Evolutionary conservation across 1,284 basidiomycete species (phyloP), one percentile per base, ranked within the genome.

Genomic region (Apiotrichum brassicae): DNA sequence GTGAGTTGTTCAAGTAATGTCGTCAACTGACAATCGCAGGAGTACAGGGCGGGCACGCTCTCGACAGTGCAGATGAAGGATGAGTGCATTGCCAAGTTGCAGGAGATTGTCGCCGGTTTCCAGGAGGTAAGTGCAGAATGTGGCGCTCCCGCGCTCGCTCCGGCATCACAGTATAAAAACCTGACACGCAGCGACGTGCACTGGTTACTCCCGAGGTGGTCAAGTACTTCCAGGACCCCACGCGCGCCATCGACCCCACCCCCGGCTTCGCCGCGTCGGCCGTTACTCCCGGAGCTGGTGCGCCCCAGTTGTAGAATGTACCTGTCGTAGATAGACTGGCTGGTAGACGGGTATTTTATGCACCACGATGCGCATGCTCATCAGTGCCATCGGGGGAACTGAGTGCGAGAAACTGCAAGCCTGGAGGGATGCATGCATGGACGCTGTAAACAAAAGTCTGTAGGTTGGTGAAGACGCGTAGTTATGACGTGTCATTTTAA

Each of bases 21-120:
- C 14, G 37, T n/a, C 26, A 6, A 25, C 41, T 53, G 19, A 34
- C 20, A 28, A 30, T 16, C 13, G 20, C 58, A 93, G 85, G 89
- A 94, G 54, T 99, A 99, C 76, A 84, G 91, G 19, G 81, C 86
- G 13, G 95, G 95, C 0, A 81, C 79, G 32, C 71, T 99, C 55
- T 78, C 95, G 49, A 97, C 93, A 0, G 90, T 92, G 9, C 85
- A 98, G 72, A 77, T 99, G 60, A 99, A 99, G 77, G 84, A 84
- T 22, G 84, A 78, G 68, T 95, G 90, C 68, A 97, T 98, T 56
- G 79, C 81, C 46, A 69, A 85, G 48, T 71, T 99, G 30, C 92
- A 97, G 70, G 76, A 80, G 39, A 87, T 97, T 54, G 87, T 97
- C 25, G 79, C 80, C 45, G 81, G 79, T 1, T 98, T 98, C 80